These are phyloP conservation scores for Tilletia indica DNA, from an alignment of 1,284 basidiomycete genomes.

Conservation along the genomic window DNA sequence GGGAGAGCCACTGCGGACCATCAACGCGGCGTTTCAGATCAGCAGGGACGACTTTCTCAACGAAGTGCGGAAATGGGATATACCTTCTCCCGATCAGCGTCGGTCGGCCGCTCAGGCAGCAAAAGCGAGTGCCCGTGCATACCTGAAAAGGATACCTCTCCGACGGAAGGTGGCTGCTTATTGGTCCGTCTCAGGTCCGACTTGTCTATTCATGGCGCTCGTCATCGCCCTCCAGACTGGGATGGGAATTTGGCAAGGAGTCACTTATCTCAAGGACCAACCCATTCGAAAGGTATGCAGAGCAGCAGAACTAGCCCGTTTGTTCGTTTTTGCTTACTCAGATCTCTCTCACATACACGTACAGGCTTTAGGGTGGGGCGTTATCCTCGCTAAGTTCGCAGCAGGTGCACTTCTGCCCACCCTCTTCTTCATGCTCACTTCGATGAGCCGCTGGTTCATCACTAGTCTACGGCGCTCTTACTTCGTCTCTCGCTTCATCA, in stretches of 20 bases:
- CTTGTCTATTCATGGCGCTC: constrained; percentile 18
- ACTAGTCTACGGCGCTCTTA: not conserved
- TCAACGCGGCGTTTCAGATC: not conserved
- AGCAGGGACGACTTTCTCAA: constrained; percentile 5
- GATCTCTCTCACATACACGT: not conserved
- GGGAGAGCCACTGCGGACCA: not conserved
- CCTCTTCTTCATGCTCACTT: constrained; percentile 22
- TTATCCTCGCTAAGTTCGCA: constrained; percentile 22
- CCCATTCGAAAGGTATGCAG: not conserved
- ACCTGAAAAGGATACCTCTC: not conserved
- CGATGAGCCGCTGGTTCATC: constrained; percentile 16
- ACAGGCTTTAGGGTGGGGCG: constrained; percentile 21
- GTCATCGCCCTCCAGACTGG: constrained; percentile 17
- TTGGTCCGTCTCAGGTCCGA: constrained; percentile 22
- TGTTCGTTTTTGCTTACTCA: not conserved
- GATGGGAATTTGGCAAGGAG: constrained; percentile 23
- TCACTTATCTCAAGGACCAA: constrained; percentile 15
- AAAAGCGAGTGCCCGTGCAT: not conserved
- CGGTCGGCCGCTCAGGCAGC: not conserved
- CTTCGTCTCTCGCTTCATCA: constrained; percentile 5
- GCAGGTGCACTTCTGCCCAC: constrained; percentile 26
- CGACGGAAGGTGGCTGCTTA: not conserved
- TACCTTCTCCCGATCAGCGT: constrained; percentile 20
- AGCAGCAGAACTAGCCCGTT: too few species aligned
- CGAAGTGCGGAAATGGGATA: constrained; percentile 8